Percentiles rank a stretch among this genome's conserved stretches.
Evolutionary conservation across 352 stramenopile genomes (phyloP).

Genomic region (Globisporangium heterothallicum): DNA sequence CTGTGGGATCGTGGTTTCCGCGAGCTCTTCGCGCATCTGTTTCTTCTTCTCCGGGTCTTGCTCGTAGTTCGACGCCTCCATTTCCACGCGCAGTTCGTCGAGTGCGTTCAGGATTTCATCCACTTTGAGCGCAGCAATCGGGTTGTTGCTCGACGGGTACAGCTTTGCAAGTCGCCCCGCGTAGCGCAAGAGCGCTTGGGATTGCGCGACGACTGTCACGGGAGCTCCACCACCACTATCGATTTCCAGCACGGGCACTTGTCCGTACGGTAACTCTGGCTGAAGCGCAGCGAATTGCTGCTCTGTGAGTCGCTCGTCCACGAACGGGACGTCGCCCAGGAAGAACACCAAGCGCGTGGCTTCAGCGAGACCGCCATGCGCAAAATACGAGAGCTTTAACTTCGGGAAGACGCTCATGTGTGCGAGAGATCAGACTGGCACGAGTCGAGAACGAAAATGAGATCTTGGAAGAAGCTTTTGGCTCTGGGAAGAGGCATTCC

Average conservation of each 20-base stretch:
- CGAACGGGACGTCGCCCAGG: constrained; percentile 45
- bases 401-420: constrained; percentile 8
- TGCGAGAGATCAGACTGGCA: not conserved
- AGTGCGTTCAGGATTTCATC: constrained; percentile 26
- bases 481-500: no score
- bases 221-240: constrained; percentile 8
- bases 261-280: constrained; percentile 28
- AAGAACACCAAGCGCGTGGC: constrained; percentile 38
- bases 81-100: constrained; percentile 20
- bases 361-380: constrained; percentile 32
- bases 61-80: constrained; percentile 20
- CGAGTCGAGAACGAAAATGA: constrained; percentile 4
- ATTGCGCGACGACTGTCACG: constrained; percentile 22
- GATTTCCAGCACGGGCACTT: constrained; percentile 45
- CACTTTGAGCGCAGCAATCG: constrained; percentile 21
- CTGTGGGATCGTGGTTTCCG: constrained; percentile 19
- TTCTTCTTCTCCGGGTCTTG: constrained; percentile 28
- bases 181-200: constrained; percentile 28
- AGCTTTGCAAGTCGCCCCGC: constrained; percentile 21
- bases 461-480: not conserved
- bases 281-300: constrained; percentile 31
- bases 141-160: constrained; percentile 26
- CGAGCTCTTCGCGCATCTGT: constrained; percentile 28
- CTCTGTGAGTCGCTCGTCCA: constrained; percentile 31
- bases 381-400: constrained; percentile 57